Base-by-base conservation (phyloP, 2,329 filamentous ascomycete species). In the Cryphonectria naterciae region DNA sequence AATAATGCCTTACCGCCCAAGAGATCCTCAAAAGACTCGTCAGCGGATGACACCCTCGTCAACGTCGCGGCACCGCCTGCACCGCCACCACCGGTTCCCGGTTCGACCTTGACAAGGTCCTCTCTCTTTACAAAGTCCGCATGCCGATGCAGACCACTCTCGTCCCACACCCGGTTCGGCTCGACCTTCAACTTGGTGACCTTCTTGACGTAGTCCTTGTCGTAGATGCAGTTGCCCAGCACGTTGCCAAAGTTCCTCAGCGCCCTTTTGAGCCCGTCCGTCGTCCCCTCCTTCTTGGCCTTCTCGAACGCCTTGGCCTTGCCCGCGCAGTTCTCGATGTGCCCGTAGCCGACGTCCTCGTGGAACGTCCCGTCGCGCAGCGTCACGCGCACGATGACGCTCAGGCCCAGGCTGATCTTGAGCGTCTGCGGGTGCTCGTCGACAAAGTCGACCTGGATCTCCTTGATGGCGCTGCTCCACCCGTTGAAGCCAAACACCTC, bases 261-360 rank as follows among this genome's bases (percentile, higher is more conserved):
- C 1, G 96, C 90, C 75, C 96, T 88, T 82, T 99, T 99, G 78
- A 99, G 79, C 1, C 91, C 96, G 82, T 99, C 96, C 13, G 97
- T 98, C 2, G 94, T 97, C 10, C 94, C 97, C 83, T 98, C 95
- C 80, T 99, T 99, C 84, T 98, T 99, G 1, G 96, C 95, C 82
- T 99, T 99, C 80, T 99, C 96, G 77, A 98, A 99, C 0, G 95
- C 96, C 67, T 93, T 92, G 3, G 95, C 95, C 83, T 99, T 99
- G 69, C 93, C 93, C 81, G 95, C 97, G 80, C 92, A 94, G 78
- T 99, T 99, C 80, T 98, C 95, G 76, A 97, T 97, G 75, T 96
- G 93, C 10, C 96, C 96, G 78, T 99, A 99, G 39, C 96, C 96
- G 73, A 98, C 92, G 78, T 99, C 96, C 87, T 99, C 96, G 79